phyloP scores from a whole-genome alignment of 2,329 filamentous ascomycete genomes.

The Aspergillus phoenicis region DNA sequence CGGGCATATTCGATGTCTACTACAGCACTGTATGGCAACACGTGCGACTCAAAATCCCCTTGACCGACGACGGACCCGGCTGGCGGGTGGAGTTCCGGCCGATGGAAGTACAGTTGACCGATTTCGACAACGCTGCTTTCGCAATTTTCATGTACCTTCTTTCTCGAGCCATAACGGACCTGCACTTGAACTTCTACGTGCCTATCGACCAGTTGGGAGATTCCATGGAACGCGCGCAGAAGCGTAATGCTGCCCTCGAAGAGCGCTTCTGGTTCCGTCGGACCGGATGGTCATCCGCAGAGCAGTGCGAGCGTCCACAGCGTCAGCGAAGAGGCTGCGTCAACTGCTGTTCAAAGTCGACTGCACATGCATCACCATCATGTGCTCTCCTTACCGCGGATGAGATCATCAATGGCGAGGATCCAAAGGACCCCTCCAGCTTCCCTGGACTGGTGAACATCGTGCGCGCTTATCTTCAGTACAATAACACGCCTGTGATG shows the following conservation, averaged over 20 bases:
- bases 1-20: slow-evolving; percentile 20
- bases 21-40: slow-evolving; percentile 21
- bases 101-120: slow-evolving; percentile 93
- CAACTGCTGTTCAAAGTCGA: neutral
- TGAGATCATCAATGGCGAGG: slow-evolving; percentile 21
- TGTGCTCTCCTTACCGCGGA: slow-evolving; percentile 12
- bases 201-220: slow-evolving; percentile 79
- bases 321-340: neutral
- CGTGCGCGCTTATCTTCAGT: slow-evolving; percentile 15
- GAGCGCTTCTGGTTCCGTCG: slow-evolving; percentile 84
- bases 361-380: neutral
- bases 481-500: slow-evolving; percentile 2
- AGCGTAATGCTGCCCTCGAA: slow-evolving; percentile 72
- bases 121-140: slow-evolving; percentile 92
- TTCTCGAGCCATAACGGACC: slow-evolving; percentile 81
- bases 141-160: slow-evolving; percentile 89
- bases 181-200: slow-evolving; percentile 88
- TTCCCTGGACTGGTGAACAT: slow-evolving; percentile 19
- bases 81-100: slow-evolving; percentile 92
- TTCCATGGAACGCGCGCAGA: slow-evolving; percentile 89
- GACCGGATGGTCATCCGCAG: slow-evolving; percentile 66
- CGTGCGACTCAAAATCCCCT: slow-evolving; percentile 39
- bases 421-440: neutral
- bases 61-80: slow-evolving; percentile 78
- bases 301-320: neutral